These are phyloP conservation scores for Alternaria metachromatica DNA, from an alignment of 2,329 filamentous ascomycete species.

Conservation along the genomic window DNA sequence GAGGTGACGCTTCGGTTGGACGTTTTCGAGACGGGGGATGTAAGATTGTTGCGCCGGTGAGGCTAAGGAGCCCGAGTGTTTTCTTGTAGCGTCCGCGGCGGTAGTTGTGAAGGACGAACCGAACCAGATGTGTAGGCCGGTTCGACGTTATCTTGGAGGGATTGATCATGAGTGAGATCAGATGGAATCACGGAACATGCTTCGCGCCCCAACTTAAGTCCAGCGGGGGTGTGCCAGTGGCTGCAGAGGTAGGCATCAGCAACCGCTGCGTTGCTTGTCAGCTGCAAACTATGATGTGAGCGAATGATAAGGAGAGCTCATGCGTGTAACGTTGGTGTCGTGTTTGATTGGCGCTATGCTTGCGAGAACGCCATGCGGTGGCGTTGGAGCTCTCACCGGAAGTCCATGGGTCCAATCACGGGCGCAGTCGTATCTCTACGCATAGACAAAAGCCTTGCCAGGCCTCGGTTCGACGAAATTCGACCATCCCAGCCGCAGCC, in stretches of 20 bases:
- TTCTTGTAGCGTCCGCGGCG: neutral
- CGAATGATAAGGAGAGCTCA: neutral
- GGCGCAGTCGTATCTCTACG: neutral
- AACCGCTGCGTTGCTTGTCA: neutral
- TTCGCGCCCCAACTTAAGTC: neutral
- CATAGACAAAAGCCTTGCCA: neutral
- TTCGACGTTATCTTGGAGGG: neutral
- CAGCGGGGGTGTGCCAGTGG: neutral
- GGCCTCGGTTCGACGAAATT: neutral
- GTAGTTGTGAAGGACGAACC: neutral
- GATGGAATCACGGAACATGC: neutral
- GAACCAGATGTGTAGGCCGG: neutral
- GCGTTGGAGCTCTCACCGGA: neutral
- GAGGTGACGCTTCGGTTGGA: accelerated
- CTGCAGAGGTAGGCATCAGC: neutral
- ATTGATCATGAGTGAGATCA: neutral
- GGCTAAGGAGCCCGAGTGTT: neutral
- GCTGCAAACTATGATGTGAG: neutral
- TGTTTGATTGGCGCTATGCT: neutral
- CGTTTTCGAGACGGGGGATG: neutral
- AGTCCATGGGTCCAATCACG: neutral
- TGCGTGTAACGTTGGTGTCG: neutral
- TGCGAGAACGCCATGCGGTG: neutral
- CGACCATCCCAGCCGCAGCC: neutral
- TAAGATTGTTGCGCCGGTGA: neutral